Conservation (phyloP, 768 basidiomycete genomes). For the Termitomyces sp. region DNA sequence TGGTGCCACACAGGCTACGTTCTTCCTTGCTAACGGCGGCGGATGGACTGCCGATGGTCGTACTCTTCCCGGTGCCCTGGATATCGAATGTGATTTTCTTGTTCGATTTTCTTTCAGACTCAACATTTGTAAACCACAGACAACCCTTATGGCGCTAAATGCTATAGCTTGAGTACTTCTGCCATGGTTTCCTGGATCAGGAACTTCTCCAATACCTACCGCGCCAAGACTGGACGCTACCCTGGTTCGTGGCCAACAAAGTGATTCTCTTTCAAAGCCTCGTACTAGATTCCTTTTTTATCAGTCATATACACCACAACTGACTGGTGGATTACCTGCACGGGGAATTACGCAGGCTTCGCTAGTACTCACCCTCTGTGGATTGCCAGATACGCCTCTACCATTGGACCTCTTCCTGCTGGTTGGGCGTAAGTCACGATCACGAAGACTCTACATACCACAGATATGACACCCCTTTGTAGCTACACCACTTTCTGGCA, state of each 20-base stretch:
- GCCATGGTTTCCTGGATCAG: slow-evolving; percentile 60
- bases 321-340: slow-evolving; percentile 65
- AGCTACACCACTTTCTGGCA: slow-evolving; percentile 57
- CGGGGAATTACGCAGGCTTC: slow-evolving; percentile 51
- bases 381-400: slow-evolving; percentile 49
- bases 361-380: slow-evolving; percentile 48
- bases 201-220: slow-evolving; percentile 58
- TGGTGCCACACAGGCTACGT: slow-evolving; percentile 55
- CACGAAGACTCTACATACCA: neutral
- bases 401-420: slow-evolving; percentile 48
- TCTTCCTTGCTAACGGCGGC: slow-evolving; percentile 51
- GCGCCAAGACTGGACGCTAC: slow-evolving; percentile 37
- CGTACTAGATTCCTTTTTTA: neutral
- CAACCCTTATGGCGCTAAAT: slow-evolving; percentile 42
- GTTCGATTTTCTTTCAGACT: neutral
- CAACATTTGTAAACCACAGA: slow-evolving; percentile 24
- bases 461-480: neutral
- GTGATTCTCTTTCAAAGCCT: neutral
- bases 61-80: slow-evolving; percentile 59
- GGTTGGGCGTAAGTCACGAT: slow-evolving; percentile 41
- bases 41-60: slow-evolving; percentile 18
- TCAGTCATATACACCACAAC: slow-evolving; percentile 59
- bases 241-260: slow-evolving; percentile 24
- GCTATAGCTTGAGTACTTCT: slow-evolving; percentile 46
- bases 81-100: slow-evolving; percentile 49